Evolutionary conservation across 2,329 filamentous ascomycete genomes (phyloP), one percentile per base, ranked within the genome.

Genomic region (Aspergillus versicolor): DNA sequence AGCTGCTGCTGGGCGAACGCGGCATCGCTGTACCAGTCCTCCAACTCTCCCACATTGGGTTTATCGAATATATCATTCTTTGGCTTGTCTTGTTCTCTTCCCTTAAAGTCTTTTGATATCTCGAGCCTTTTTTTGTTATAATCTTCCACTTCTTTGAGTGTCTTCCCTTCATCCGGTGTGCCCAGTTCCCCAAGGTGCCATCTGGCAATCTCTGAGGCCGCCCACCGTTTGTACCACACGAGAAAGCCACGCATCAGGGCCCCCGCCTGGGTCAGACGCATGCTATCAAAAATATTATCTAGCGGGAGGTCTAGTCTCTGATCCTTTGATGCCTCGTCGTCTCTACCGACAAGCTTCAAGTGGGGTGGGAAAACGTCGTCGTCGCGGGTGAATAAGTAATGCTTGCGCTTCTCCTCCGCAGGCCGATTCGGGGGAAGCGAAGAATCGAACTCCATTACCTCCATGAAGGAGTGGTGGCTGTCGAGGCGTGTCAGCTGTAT

Each of bases 221-320:
- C 2, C 2, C 0, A 27, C 6, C 24, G 24, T 3, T 27, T 27
- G 0, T 1, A 27, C 24, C 0, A 8, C 24, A 0, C 7, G 6
- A 27, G 24, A 8, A 27, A 43, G 41, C 15, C 9, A 19, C 17
- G 41, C 41, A 43, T 43, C 5, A 43, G 41, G 3, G 41, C 4
- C 15, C 15, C 15, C 3, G 41, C 3, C n/a, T 43, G 41, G 0
- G 7, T 17, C 15, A 43, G 15, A 0, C 41, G 41, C 41, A 43
- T 43, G 4, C 19, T 11, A 11, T 43, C 41, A 19, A 43, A 43
- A 4, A 43, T 22, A 3, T 22, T 43, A 3, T 21, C 11, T n/a
- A 19, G n/a, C 2, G n/a, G 6, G 1, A 43, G 41, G 17, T 43
- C 41, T 2, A n/a, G 4, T 12, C 41, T 17, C 41, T 43, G 41